Conservation (phyloP, 2,329 filamentous ascomycete genomes). For the Gremmenia infestans region DNA sequence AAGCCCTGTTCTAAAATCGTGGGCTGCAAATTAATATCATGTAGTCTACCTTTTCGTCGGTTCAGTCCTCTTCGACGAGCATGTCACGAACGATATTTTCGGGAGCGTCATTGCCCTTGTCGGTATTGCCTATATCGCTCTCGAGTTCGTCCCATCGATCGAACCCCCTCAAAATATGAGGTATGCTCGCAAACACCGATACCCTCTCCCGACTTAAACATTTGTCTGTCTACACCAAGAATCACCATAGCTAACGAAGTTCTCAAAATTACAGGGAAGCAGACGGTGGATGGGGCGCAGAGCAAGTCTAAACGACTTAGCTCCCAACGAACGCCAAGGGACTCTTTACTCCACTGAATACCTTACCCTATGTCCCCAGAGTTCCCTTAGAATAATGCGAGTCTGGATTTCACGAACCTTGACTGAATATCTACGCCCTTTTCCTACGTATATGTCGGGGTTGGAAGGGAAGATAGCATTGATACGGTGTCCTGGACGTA, state of each 20-base stretch:
- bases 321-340: background rate
- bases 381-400: conserved; percentile 33
- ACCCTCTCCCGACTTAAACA: background rate
- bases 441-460: background rate
- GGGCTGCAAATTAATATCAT: conserved; percentile 15
- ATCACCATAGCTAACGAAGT: background rate
- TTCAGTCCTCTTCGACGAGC: conserved; percentile 69
- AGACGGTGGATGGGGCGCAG: conserved; percentile 24
- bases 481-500: background rate
- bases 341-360: background rate
- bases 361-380: conserved; percentile 18
- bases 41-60: conserved; percentile 95
- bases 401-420: background rate
- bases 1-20: background rate
- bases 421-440: background rate
- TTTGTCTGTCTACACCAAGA: background rate
- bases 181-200: conserved; percentile 3
- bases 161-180: conserved; percentile 56
- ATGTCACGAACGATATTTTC: conserved; percentile 65
- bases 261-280: conserved; percentile 12
- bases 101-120: conserved; percentile 73
- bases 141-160: conserved; percentile 77
- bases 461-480: background rate
- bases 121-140: conserved; percentile 69
- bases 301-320: conserved; percentile 18